phyloP scores from a whole-genome alignment of 768 basidiomycete genomes.

The Tephrocybe sp. region DNA sequence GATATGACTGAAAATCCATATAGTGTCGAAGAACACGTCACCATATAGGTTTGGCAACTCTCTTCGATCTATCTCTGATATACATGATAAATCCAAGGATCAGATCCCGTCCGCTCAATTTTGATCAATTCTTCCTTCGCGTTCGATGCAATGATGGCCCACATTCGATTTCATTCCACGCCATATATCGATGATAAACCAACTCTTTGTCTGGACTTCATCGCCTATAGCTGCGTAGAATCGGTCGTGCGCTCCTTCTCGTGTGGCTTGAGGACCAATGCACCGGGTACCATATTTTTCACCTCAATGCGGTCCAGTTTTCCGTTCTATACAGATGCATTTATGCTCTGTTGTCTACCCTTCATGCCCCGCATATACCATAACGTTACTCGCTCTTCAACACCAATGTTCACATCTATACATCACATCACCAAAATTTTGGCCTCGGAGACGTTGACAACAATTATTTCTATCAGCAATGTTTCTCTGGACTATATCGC shows the following conservation, averaged over 20 bases:
- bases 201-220: constrained; percentile 16
- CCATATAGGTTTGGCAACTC: constrained; percentile 8
- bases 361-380: constrained; percentile 34
- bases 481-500: constrained; percentile 36
- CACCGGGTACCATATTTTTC: constrained; percentile 27
- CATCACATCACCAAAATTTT: constrained; percentile 37
- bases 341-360: constrained; percentile 43
- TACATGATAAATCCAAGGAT: no score
- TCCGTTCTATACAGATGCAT: constrained; percentile 31
- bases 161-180: no score
- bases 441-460: constrained; percentile 21
- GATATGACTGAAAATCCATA: not conserved
- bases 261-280: constrained; percentile 15
- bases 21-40: not conserved
- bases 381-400: constrained; percentile 26
- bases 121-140: no score
- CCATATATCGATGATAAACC: no score
- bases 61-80: no score
- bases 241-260: constrained; percentile 23
- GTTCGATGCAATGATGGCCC: no score
- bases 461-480: constrained; percentile 37
- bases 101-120: no score
- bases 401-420: constrained; percentile 38
- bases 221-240: constrained; percentile 23
- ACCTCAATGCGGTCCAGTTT: constrained; percentile 38